Percentiles rank a stretch among this genome's conserved stretches.
Conservation (phyloP, 2,329 filamentous ascomycete species). For the Fusarium chlamydosporum region DNA sequence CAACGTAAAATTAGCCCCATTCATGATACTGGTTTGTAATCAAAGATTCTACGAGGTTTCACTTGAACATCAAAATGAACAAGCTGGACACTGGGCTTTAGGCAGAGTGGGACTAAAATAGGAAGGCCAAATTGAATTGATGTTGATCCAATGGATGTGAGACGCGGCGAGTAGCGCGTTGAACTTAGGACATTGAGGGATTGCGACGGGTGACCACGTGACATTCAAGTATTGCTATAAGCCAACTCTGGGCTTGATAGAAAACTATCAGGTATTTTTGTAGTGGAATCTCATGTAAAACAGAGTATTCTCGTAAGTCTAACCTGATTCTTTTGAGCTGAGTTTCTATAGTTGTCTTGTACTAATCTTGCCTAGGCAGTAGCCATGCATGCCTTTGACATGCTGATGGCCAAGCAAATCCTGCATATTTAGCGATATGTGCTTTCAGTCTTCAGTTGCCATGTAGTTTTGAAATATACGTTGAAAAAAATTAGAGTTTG, state of each 20-base stretch:
- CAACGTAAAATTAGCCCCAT: slow-evolving; percentile 15
- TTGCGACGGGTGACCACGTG: slow-evolving; percentile 44
- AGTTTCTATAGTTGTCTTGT: not conserved
- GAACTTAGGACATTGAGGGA: not conserved
- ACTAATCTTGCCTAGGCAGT: not conserved
- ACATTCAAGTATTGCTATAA: not conserved
- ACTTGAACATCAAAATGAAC: not conserved
- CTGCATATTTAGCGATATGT: not conserved
- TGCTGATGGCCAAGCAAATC: not conserved
- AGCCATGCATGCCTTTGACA: not conserved
- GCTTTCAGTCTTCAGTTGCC: not conserved
- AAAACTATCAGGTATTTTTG: no score
- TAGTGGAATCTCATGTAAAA: not conserved
- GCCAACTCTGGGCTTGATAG: not conserved
- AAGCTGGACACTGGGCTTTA: not conserved
- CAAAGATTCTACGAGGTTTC: slow-evolving; percentile 3
- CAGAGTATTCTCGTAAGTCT: fast-evolving
- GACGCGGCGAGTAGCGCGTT: slow-evolving; percentile 27
- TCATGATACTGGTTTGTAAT: slow-evolving; percentile 30
- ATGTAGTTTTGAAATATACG: not conserved
- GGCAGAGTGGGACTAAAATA: slow-evolving; percentile 1
- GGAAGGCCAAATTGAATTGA: slow-evolving; percentile 15
- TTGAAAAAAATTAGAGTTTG: fast-evolving
- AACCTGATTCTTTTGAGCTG: not conserved
- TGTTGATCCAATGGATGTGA: slow-evolving; percentile 2